Conservation (phyloP, 208 protist genomes). For the Herpetomonas tarakana region DNA sequence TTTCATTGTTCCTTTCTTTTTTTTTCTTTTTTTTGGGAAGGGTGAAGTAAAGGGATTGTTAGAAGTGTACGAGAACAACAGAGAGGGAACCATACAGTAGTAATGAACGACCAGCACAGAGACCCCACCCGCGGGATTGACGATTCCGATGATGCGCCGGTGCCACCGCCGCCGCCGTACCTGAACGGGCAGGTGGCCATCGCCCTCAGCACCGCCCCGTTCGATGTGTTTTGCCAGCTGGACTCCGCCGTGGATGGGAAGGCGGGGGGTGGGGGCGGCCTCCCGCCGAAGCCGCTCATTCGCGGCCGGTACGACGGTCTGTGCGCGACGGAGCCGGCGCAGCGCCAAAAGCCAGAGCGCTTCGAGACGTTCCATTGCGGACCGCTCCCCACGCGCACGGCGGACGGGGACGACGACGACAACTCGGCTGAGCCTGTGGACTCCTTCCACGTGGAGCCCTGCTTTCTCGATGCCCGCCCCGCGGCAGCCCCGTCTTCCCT, state of each 20-base stretch:
- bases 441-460: neutral
- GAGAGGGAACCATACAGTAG: too few species aligned
- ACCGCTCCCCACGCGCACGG: neutral
- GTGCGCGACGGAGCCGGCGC: conserved; percentile 45
- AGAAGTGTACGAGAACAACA: too few species aligned
- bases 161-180: conserved; percentile 11
- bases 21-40: too few species aligned
- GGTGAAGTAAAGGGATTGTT: too few species aligned
- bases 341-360: conserved; percentile 33
- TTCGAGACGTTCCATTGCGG: conserved; percentile 30
- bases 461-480: neutral
- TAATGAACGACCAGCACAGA: too few species aligned
- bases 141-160: too few species aligned
- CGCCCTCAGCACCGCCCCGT: conserved; percentile 44
- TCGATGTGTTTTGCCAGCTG: conserved; percentile 37
- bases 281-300: conserved; percentile 20
- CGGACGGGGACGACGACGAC: neutral
- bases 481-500: too few species aligned
- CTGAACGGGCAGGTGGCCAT: conserved; percentile 30
- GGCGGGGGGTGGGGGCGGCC: conserved; percentile 14
- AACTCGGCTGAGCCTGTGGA: neutral
- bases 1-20: too few species aligned
- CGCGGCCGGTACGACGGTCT: conserved; percentile 51
- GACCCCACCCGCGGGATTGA: too few species aligned
- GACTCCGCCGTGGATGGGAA: conserved; percentile 10